These are phyloP conservation scores for Arachnopeziza araneosa DNA, from an alignment of 2,329 filamentous ascomycete genomes.

Conservation along the genomic window DNA sequence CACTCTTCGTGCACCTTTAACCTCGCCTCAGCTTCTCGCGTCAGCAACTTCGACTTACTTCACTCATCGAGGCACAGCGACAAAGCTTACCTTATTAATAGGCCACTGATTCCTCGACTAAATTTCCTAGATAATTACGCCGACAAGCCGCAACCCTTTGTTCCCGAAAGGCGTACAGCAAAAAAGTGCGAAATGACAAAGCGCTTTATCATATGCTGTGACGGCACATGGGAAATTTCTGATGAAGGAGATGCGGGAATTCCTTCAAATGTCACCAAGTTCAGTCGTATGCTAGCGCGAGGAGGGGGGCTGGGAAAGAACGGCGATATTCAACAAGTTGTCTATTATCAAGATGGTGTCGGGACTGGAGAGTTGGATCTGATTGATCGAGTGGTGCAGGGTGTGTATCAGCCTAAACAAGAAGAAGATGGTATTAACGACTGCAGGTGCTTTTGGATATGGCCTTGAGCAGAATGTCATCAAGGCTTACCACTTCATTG, in stretches of 20 bases:
- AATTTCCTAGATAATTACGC: too few relatives aligned
- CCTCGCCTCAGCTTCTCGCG: neutral
- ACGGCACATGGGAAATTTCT: conserved; percentile 14
- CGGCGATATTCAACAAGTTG: conserved; percentile 38
- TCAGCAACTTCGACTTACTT: neutral
- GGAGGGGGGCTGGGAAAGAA: neutral
- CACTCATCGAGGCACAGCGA: neutral
- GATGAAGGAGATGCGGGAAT: conserved; percentile 1
- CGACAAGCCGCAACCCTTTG: too few relatives aligned
- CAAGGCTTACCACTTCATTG: conserved; percentile 43
- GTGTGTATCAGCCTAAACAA: neutral
- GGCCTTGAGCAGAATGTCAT: conserved; percentile 46
- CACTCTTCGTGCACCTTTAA: neutral
- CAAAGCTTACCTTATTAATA: too few relatives aligned
- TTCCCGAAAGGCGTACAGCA: neutral
- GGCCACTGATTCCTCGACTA: too few relatives aligned
- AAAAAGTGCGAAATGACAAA: neutral
- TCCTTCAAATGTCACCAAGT: conserved; percentile 12
- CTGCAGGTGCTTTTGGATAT: conserved; percentile 47
- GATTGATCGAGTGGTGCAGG: neutral
- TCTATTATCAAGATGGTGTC: conserved; percentile 55
- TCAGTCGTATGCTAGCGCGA: conserved; percentile 11
- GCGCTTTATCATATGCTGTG: conserved; percentile 14
- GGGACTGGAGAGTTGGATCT: conserved; percentile 36
- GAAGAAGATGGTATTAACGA: conserved; percentile 29